Percentiles rank a stretch among this genome's conserved stretches.
Conservation (phyloP, 768 basidiomycete genomes). For the Boletus sensibilis region DNA sequence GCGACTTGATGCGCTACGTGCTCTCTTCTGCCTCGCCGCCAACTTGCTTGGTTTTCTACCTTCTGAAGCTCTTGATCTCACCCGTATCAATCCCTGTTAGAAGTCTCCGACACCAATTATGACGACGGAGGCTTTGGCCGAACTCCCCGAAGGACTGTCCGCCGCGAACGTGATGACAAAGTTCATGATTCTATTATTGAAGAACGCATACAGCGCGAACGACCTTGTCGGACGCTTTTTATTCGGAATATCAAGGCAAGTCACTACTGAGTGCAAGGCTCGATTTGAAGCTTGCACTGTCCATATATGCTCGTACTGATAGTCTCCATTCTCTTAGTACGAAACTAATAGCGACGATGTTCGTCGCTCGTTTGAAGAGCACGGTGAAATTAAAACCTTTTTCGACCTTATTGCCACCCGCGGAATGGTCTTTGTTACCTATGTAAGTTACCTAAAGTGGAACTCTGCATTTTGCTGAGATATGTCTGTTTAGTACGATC, state of each 20-base stretch:
- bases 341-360: slow-evolving; percentile 87
- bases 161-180: slow-evolving; percentile 85
- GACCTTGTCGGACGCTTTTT: slow-evolving; percentile 93
- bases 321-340: slow-evolving; percentile 51
- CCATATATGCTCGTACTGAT: slow-evolving; percentile 12
- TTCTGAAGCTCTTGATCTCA: slow-evolving; percentile 52
- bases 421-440: slow-evolving; percentile 99
- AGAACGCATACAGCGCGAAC: slow-evolving; percentile 90
- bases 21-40: slow-evolving; percentile 41
- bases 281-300: slow-evolving; percentile 8
- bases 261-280: slow-evolving; percentile 24
- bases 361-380: slow-evolving; percentile 82
- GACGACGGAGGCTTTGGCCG: slow-evolving; percentile 52
- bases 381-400: slow-evolving; percentile 95
- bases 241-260: slow-evolving; percentile 98
- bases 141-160: slow-evolving; percentile 46
- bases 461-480: slow-evolving; percentile 14
- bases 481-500: slow-evolving; percentile 65
- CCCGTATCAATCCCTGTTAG: slow-evolving; percentile 48
- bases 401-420: slow-evolving; percentile 93
- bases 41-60: slow-evolving; percentile 38
- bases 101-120: slow-evolving; percentile 58
- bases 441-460: slow-evolving; percentile 58
- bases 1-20: slow-evolving; percentile 46
- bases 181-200: slow-evolving; percentile 90